Base-by-base conservation (phyloP, 2,329 filamentous ascomycete species). In the Plectosphaerella sp. region DNA sequence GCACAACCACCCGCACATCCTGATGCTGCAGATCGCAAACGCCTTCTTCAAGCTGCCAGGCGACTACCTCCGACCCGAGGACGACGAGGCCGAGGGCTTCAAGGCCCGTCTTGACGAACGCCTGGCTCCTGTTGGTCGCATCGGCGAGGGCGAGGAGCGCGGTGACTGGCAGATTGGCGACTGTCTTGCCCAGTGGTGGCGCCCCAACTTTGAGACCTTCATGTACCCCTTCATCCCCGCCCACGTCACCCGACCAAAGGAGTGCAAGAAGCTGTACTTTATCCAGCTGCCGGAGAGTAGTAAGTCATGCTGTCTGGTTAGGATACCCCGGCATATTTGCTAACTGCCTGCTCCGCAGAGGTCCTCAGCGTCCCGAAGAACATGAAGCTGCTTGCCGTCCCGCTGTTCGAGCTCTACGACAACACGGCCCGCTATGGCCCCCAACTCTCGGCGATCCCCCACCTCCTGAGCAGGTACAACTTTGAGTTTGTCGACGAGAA, bases 21-120 rank as follows among this genome's bases (percentile, higher is more conserved):
- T 99, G 60, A 97, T 99, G 94, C 81, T 99, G 57, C 94, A 99
- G 78, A 99, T 99, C 64, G 94, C 94, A 50, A 99, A 99, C 70
- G 93, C 94, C 22, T 99, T 99, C 76, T 99, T 99, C 78, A 99
- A 99, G 76, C 82, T 99, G 69, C 94, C 94, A 0, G 94, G 94
- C 54, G 94, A 97, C 72, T 99, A 97, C 69, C 83, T 99, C 45
- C 83, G 86, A 51, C 88, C 89, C 43, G 88, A 91, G 60, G 93
- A 96, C 62, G 91, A 96, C 58, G 94, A 99, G 75, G 80, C 96
- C 51, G 84, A 88, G 52, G 94, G 93, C n/a, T 97, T 99, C 82
- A 97, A 97, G 76, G 76, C 83, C 45, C 86, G 93, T 36, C 79
- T 99, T 54, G 96, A 97, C 68, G 93, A 97, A 73, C 84, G 94